Conservation (phyloP, 208 protist genomes). For the Phytomonas francai region DNA sequence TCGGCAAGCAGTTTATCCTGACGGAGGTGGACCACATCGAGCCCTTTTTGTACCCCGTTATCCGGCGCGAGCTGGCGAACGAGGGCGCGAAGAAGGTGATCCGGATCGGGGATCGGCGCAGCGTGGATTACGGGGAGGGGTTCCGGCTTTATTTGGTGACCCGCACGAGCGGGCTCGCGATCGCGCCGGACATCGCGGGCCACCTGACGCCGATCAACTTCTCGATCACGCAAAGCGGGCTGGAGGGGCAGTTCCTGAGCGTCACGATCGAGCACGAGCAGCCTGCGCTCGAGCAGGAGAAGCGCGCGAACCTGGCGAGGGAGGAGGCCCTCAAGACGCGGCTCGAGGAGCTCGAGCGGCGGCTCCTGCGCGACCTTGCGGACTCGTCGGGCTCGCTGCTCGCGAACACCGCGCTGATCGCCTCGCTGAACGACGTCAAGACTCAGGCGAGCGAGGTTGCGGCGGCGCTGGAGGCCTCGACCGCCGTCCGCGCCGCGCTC, state of each 20-base stretch:
- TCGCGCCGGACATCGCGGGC: constrained; percentile 90
- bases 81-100: constrained; percentile 90
- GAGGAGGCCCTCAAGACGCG: constrained; percentile 96
- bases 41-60: constrained; percentile 93
- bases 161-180: constrained; percentile 69
- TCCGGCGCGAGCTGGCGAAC: constrained; percentile 89
- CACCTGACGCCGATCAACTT: constrained; percentile 95
- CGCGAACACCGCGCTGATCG: constrained; percentile 93
- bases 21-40: constrained; percentile 95
- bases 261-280: constrained; percentile 96
- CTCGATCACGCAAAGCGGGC: constrained; percentile 93
- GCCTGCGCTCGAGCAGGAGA: constrained; percentile 94
- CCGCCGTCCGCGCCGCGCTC: constrained; percentile 84
- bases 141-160: constrained; percentile 96
- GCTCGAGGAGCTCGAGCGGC: constrained; percentile 90
- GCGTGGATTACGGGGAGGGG: constrained; percentile 94
- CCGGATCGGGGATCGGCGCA: constrained; percentile 95
- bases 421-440: constrained; percentile 94
- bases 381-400: constrained; percentile 93
- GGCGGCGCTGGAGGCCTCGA: constrained; percentile 81
- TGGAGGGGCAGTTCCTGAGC: constrained; percentile 96
- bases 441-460: constrained; percentile 87
- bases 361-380: constrained; percentile 89
- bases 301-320: constrained; percentile 88
- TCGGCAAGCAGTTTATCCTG: constrained; percentile 97